A percentile compares a stretch with the other conserved stretches of the same genome.
phyloP scores from a whole-genome alignment of 805 yeast genomes.

The Candida orba region DNA sequence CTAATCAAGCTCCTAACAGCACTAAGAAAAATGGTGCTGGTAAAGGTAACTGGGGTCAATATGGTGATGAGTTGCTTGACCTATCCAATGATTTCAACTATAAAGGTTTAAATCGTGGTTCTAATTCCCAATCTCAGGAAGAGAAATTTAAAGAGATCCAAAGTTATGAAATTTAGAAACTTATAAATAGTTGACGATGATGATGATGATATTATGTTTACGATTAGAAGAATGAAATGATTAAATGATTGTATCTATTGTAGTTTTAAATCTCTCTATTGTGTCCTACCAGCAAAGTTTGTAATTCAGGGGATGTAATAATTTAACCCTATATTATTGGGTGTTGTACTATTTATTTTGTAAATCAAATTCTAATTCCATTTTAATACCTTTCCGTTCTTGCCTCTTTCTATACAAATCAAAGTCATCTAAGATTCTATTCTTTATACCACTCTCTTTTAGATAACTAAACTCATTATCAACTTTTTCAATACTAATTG shows the following conservation, averaged over 20 bases:
- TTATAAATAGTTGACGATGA: neutral
- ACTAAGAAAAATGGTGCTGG: slow-evolving; percentile 85
- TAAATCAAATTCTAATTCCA: slow-evolving; percentile 37
- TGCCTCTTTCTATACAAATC: slow-evolving; percentile 81
- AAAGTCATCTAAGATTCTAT: slow-evolving; percentile 63
- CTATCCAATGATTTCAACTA: slow-evolving; percentile 39
- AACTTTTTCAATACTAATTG: slow-evolving; percentile 26
- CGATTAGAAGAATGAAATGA: neutral
- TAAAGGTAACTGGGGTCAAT: slow-evolving; percentile 79
- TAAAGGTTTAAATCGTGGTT: slow-evolving; percentile 41
- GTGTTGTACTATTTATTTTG: neutral
- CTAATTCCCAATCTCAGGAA: slow-evolving; percentile 39
- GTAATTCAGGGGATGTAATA: neutral
- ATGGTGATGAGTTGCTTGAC: slow-evolving; percentile 68
- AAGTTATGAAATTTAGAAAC: slow-evolving; percentile 1
- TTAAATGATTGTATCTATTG: too few relatives aligned
- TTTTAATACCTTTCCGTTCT: slow-evolving; percentile 76
- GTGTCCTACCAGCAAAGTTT: too few relatives aligned
- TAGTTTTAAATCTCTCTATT: neutral
- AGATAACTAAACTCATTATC: slow-evolving; percentile 57
- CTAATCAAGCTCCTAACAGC: slow-evolving; percentile 63
- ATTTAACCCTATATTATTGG: neutral
- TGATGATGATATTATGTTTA: slow-evolving; percentile 1
- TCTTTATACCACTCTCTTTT: slow-evolving; percentile 63
- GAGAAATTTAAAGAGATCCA: slow-evolving; percentile 25